Base-by-base conservation (phyloP, 805 yeast genomes). In the Ogataea ganodermae region DNA sequence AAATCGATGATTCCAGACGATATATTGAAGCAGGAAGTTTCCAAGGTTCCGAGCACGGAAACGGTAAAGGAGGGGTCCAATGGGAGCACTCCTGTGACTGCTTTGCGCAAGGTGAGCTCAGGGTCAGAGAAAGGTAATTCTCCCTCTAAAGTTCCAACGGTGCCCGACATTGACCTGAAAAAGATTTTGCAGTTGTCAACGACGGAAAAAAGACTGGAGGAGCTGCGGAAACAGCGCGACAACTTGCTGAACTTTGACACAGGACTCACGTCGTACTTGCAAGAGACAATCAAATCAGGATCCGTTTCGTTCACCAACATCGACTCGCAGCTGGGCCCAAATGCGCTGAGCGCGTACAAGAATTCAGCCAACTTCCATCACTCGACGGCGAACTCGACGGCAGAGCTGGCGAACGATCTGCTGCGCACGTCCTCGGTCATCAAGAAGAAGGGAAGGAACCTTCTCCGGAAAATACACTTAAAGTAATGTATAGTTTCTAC, bases 331-430 rank as follows among this genome's bases (percentile, higher is more conserved):
- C 26, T 76, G 42, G 82, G 83, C 0, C 72, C 72, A 16, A 76
- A 81, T 51, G 90, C 85, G 2, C 69, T 77, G 24, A 80, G 76
- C 45, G 89, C 89, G 1, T 84, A 83, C 61, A 81, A 79, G 31
- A 81, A 83, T 57, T 86, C 87, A 1, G 72, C 79, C 6, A 79
- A 66, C 10, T 49, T 30, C 46, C 56, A 55, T 14, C 48, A 45
- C 35, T 45, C 56, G n/a, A 39, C 42, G 31, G 45, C 51, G 5
- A 45, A 48, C 18, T 38, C 55, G 18, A 70, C 73, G 44, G 62
- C 71, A 2, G 72, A 71, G 30, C 61, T 65, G 40, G 72, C 71
- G 30, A 70, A 71, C 6, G 74, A 72, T 40, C 45, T 84, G 58
- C 74, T 72, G 46, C 44, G 63, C 33, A 55, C 56, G 18, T 59